Evolutionary conservation across 2,329 filamentous ascomycete species (phyloP).

Genomic region (Leptographium radiaticola): DNA sequence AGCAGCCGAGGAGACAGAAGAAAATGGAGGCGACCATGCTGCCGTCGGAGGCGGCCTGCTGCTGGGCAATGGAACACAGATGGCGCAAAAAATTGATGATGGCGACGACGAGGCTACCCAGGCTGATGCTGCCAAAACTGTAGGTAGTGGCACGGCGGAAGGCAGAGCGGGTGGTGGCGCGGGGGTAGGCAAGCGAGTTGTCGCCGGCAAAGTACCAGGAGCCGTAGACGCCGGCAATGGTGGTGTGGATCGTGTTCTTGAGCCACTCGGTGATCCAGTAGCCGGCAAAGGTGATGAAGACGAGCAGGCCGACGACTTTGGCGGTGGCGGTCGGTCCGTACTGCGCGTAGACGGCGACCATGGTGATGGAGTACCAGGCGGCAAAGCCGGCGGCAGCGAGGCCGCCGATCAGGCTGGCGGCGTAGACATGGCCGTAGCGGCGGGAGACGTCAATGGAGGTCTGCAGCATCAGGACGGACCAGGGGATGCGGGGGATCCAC

Average conservation of each 20-base stretch:
- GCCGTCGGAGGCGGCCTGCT: slow-evolving; percentile 49
- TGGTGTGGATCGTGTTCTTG: slow-evolving; percentile 86
- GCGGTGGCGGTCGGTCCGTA: slow-evolving; percentile 56
- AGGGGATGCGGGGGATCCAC: slow-evolving; percentile 85
- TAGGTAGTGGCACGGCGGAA: slow-evolving; percentile 73
- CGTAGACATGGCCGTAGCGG: slow-evolving; percentile 71
- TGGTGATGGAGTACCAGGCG: slow-evolving; percentile 75
- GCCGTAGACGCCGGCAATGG: slow-evolving; percentile 77
- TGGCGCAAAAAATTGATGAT: slow-evolving; percentile 79
- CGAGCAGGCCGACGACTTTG: slow-evolving; percentile 72
- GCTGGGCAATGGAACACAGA: slow-evolving; percentile 64
- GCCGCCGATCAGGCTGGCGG: slow-evolving; percentile 75
- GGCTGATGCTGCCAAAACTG: slow-evolving; percentile 80
- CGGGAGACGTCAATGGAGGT: slow-evolving; percentile 78
- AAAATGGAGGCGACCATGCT: slow-evolving; percentile 53
- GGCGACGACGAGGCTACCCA: slow-evolving; percentile 76
- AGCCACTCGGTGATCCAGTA: slow-evolving; percentile 93
- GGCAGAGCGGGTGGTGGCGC: slow-evolving; percentile 69
- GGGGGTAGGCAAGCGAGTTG: slow-evolving; percentile 46
- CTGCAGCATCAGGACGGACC: slow-evolving; percentile 79
- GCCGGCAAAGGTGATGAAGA: slow-evolving; percentile 79
- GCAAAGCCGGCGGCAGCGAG: slow-evolving; percentile 61
- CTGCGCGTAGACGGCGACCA: slow-evolving; percentile 75
- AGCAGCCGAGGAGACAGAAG: slow-evolving; percentile 64
- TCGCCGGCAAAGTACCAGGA: slow-evolving; percentile 77